Base-by-base conservation (phyloP, 2,329 filamentous ascomycete genomes). In the Nemania serpens region DNA sequence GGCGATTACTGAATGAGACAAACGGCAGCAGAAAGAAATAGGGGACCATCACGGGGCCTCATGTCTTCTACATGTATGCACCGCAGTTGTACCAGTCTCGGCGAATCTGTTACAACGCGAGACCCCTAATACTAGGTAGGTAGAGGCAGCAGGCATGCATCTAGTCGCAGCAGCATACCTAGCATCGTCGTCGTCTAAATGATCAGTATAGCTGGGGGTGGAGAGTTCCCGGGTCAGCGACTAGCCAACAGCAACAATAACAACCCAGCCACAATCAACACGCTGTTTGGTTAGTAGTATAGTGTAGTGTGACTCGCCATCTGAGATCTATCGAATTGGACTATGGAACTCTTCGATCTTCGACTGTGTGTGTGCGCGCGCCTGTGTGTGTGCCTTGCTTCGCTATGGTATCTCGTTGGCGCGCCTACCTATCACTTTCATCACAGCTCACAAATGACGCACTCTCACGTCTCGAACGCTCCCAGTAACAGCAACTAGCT, bases 181-280 rank as follows among this genome's bases (percentile, higher is more conserved):
- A 3, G 25, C 25, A 29, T 29, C 5, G 11, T 25, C 22, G 25
- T 18, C 17, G 45, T 48, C 25, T 34, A 25, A 62, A 54, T 33
- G 41, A 56, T 54, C 25, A 29, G 25, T 7, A 29, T 54, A 56
- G 45, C 62, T 55, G 62, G 47, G 45, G 51, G 55, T 52, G 53
- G 58, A 55, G 55, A 43, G 33, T 36, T 33, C 47, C 53, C 29
- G 49, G 46, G 46, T 55, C 39, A 54, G 25, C 25, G 7, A 29
- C 25, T 7, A 29, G 7, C 25, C 25, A 29, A 29, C 20, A 56
- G 50, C 13, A 25, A 47, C 25, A 29, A 29, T 17, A 56, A 54
- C 13, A 25, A 47, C 18, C 22, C n/a, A 22, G 6, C 34, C 43
- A 29, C 25, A 29, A 29, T 29, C 25, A 29, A 3, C 41, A 47